phyloP scores from a whole-genome alignment of 768 basidiomycete species.

The Calocybe gangraenosa region DNA sequence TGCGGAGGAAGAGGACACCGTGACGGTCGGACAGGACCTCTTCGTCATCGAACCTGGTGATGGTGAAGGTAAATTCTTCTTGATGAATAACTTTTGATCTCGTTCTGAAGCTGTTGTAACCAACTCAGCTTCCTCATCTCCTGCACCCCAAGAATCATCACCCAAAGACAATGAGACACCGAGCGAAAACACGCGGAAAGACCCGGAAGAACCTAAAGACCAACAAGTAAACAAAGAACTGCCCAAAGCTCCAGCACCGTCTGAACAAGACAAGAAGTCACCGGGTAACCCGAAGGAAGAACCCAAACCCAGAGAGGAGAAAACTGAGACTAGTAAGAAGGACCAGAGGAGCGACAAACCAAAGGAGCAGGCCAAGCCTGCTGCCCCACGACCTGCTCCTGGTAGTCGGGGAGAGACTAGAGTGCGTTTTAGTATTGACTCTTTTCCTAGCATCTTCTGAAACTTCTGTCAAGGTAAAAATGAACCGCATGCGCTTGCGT shows the following conservation, averaged over 20 bases:
- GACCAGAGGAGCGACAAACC: conserved; percentile 25
- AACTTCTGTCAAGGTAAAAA: conserved; percentile 70
- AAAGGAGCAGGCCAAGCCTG: conserved; percentile 19
- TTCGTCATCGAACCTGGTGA: conserved; percentile 88
- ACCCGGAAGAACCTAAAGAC: conserved; percentile 40
- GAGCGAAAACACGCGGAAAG: conserved; percentile 30
- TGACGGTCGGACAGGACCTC: conserved; percentile 91
- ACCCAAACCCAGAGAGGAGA: conserved; percentile 30
- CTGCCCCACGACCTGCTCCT: conserved; percentile 27
- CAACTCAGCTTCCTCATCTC: conserved; percentile 22
- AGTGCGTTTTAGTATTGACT: conserved; percentile 37
- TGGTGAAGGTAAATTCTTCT: conserved; percentile 37
- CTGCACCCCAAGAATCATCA: conserved; percentile 13
- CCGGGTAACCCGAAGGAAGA: conserved; percentile 13
- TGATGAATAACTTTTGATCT: background rate
- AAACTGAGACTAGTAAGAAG: conserved; percentile 26
- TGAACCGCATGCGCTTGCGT: conserved; percentile 97
- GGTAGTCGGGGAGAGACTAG: conserved; percentile 79
- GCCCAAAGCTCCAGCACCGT: conserved; percentile 41
- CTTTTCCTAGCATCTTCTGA: background rate
- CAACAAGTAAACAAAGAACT: conserved; percentile 44
- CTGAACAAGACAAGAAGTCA: conserved; percentile 27
- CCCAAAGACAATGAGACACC: conserved; percentile 28
- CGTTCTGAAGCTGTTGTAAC: background rate
- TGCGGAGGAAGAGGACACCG: conserved; percentile 90